A percentile compares a stretch with the other conserved stretches of the same genome.
Evolutionary conservation across 1,139 yeast species (phyloP).

Genomic region (Diutina mesorugosa): DNA sequence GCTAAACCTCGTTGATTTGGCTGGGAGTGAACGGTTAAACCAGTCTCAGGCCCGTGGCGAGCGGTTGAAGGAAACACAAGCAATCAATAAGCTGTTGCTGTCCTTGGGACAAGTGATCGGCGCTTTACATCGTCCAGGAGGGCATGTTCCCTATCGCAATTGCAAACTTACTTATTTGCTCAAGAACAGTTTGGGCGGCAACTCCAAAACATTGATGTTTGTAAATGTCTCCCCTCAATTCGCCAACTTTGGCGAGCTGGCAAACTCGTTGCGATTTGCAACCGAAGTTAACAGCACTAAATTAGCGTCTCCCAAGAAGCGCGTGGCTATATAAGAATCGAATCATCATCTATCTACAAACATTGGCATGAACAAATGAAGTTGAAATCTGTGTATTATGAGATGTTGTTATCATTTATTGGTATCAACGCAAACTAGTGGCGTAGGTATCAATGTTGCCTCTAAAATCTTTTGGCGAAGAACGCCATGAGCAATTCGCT

Average conservation of each 20-base stretch:
- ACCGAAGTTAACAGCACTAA: conserved; percentile 60
- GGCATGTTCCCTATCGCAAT: conserved; percentile 41
- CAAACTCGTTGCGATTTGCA: conserved; percentile 83
- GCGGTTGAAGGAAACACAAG: conserved; percentile 74
- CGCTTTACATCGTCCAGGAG: conserved; percentile 27
- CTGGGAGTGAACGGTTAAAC: conserved; percentile 81
- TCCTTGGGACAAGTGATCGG: conserved; percentile 84
- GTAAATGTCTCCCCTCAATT: conserved; percentile 71
- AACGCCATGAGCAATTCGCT: not conserved
- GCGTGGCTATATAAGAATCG: not conserved
- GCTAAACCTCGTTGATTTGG: conserved; percentile 67
- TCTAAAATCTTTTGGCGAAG: not conserved
- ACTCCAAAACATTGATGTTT: conserved; percentile 86
- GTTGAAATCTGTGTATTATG: not conserved
- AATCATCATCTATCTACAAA: conserved; percentile 2
- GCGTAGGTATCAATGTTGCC: not conserved
- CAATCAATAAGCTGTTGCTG: conserved; percentile 81
- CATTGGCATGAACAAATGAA: not conserved
- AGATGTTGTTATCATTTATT: not conserved
- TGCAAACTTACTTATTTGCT: conserved; percentile 66
- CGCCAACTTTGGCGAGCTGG: conserved; percentile 57
- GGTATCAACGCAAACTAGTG: not conserved
- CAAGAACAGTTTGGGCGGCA: conserved; percentile 76
- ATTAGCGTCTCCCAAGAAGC: conserved; percentile 7
- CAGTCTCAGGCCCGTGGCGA: conserved; percentile 72